Evolutionary conservation across 306 rosid genomes (phyloP).

Genomic region (Cucurbita argyrosperma): DNA sequence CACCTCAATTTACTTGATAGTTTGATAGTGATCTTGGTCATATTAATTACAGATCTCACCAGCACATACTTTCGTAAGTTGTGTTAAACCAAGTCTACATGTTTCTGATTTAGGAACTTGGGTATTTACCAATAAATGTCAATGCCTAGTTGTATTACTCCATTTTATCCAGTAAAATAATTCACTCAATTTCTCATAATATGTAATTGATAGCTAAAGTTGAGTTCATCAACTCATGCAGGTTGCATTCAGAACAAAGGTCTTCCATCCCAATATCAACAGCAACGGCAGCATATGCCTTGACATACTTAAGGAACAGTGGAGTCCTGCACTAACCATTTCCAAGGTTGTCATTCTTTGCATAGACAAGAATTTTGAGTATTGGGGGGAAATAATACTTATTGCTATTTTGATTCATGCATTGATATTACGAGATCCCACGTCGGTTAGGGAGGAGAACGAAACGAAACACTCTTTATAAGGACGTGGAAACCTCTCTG

Average conservation of each 20-base stretch:
- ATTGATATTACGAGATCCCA: not conserved
- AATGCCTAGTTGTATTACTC: not conserved
- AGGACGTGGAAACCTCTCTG: no score
- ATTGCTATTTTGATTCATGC: not conserved
- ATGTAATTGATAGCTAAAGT: not conserved
- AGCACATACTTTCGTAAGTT: not conserved
- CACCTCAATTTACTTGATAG: not conserved
- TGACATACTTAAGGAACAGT: constrained; percentile 63
- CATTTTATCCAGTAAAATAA: not conserved
- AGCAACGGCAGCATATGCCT: constrained; percentile 78
- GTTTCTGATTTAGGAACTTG: not conserved
- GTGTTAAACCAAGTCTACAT: not conserved
- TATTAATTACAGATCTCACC: not conserved
- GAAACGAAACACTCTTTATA: no score
- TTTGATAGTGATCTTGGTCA: not conserved
- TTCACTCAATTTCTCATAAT: not conserved
- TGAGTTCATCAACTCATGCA: constrained; percentile 9
- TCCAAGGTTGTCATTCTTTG: constrained; percentile 35
- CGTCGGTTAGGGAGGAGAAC: no score
- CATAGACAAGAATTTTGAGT: not conserved
- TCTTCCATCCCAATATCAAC: constrained; percentile 58
- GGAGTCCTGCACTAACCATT: constrained; percentile 70
- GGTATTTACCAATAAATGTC: not conserved
- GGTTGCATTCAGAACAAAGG: constrained; percentile 65
- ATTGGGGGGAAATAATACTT: not conserved